Conservation (phyloP, 139 green algal species). For the Zygnema circumcarinatum region DNA sequence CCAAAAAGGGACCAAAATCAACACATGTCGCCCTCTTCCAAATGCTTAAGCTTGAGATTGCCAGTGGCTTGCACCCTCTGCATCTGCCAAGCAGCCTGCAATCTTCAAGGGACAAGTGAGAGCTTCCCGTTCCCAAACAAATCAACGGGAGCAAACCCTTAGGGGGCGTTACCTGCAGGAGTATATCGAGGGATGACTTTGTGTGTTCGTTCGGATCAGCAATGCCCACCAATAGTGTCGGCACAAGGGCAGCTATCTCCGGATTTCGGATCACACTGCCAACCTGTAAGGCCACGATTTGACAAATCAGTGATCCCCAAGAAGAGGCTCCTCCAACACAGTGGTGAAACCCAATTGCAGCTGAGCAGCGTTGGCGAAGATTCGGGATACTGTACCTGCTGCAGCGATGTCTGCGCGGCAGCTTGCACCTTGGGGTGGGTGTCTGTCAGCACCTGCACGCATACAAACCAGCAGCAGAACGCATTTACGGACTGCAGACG, state of each 20-base stretch:
- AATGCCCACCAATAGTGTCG: constrained; percentile 85
- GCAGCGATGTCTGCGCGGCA: constrained; percentile 80
- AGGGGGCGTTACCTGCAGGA: constrained; percentile 71
- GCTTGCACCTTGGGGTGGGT: constrained; percentile 90
- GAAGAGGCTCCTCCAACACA: background rate
- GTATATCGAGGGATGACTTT: constrained; percentile 72
- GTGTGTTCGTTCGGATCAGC: constrained; percentile 82
- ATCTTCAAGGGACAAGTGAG: too few relatives aligned
- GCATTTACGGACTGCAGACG: background rate
- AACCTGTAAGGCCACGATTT: constrained; percentile 68
- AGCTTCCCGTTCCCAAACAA: too few relatives aligned
- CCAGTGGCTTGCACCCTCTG: too few relatives aligned
- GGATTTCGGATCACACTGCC: constrained; percentile 93
- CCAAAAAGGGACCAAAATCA: background rate
- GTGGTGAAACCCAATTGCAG: too few relatives aligned
- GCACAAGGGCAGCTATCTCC: constrained; percentile 85
- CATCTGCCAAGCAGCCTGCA: too few relatives aligned
- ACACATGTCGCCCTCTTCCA: too few relatives aligned
- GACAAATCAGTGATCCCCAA: constrained; percentile 27
- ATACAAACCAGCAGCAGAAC: background rate
- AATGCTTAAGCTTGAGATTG: too few relatives aligned
- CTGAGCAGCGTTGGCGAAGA: too few relatives aligned
- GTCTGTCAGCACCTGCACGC: constrained; percentile 74
- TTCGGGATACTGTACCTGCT: constrained; percentile 69
- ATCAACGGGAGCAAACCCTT: too few relatives aligned